Conservation (phyloP, 2,329 filamentous ascomycete genomes). For the Alternaria infectoria region DNA sequence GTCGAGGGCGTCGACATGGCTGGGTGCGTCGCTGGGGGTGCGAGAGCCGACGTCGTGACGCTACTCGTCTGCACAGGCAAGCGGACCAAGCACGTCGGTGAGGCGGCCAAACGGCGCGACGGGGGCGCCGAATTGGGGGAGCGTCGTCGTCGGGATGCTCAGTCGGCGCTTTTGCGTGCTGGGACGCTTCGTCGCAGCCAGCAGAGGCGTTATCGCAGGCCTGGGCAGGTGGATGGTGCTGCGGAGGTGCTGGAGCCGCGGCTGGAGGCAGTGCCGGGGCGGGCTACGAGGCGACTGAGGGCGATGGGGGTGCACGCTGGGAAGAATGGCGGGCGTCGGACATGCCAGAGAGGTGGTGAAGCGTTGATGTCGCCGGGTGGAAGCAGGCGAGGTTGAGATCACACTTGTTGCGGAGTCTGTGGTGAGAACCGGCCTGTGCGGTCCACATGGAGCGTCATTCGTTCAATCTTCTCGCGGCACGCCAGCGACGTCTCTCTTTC, state of each 20-base stretch:
- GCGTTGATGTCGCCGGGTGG: conserved; percentile 15
- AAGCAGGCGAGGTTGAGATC: conserved; percentile 25
- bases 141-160: conserved; percentile 20
- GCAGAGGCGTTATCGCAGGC: conserved; percentile 33
- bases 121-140: conserved; percentile 14
- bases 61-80: conserved; percentile 28
- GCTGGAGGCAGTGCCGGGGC: conserved; percentile 22
- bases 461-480: conserved; percentile 10
- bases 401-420: conserved; percentile 24
- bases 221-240: conserved; percentile 22
- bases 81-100: conserved; percentile 20
- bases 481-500: conserved; percentile 17
- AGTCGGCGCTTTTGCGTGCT: conserved; percentile 7
- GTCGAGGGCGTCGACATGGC: conserved; percentile 54
- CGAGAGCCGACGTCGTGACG: conserved; percentile 36
- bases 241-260: conserved; percentile 33
- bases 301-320: conserved; percentile 18
- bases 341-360: conserved; percentile 17
- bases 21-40: conserved; percentile 27
- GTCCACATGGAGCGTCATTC: conserved; percentile 17
- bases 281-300: background rate
- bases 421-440: conserved; percentile 22
- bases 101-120: conserved; percentile 18
- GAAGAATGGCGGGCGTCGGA: conserved; percentile 27
- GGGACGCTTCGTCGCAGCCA: conserved; percentile 23